Evolutionary conservation across 176 grass and related monocot species (phyloP).

Genomic region (Triticum dicoccoides): DNA sequence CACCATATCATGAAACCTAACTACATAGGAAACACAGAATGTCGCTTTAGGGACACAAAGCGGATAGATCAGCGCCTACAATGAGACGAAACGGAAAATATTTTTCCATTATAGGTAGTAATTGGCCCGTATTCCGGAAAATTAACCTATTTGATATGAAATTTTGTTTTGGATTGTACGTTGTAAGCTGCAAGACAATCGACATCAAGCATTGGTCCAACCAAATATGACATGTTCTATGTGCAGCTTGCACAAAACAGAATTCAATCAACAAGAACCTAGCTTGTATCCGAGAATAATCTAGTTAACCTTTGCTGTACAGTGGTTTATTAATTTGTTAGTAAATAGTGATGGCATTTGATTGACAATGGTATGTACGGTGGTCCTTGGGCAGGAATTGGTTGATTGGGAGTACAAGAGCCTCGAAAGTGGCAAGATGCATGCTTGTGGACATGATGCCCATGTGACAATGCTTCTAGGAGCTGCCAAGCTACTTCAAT

Average conservation of each 20-base stretch:
- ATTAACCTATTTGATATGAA: too few relatives aligned
- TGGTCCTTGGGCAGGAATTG: conserved; percentile 43
- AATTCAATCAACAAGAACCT: background rate
- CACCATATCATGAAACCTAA: too few relatives aligned
- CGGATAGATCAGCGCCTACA: too few relatives aligned
- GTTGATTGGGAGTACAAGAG: conserved; percentile 80
- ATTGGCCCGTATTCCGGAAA: too few relatives aligned
- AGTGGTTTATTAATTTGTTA: too few relatives aligned
- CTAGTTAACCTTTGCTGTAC: too few relatives aligned
- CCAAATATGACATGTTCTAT: background rate
- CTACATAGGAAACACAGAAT: too few relatives aligned
- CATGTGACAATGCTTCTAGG: conserved; percentile 78
- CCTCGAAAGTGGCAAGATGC: conserved; percentile 62
- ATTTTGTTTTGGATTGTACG: background rate
- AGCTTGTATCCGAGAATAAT: background rate
- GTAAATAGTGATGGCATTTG: background rate
- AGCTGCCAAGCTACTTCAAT: conserved; percentile 70
- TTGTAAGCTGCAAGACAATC: background rate
- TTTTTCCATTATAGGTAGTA: too few relatives aligned
- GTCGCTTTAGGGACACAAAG: too few relatives aligned
- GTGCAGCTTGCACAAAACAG: background rate
- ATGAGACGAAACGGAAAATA: too few relatives aligned
- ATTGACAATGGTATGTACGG: background rate
- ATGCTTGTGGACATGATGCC: conserved; percentile 76
- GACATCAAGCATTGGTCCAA: background rate